A percentile compares a stretch with the other conserved stretches of the same genome.
phyloP scores from a whole-genome alignment of 2,329 filamentous ascomycete genomes.

The Sporothrix protearum region DNA sequence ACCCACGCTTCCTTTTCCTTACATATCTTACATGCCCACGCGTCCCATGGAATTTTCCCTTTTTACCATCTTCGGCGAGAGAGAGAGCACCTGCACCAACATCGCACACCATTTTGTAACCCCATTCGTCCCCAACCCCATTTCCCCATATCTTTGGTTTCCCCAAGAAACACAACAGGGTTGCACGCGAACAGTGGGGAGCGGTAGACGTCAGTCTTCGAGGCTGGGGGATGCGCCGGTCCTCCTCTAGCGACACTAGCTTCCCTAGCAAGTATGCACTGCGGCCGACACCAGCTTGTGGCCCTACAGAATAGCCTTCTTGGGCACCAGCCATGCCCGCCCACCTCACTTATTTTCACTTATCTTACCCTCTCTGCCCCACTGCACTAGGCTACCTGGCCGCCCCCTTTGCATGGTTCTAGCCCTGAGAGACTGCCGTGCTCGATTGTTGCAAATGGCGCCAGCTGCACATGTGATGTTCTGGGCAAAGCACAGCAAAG shows the following conservation, averaged over 20 bases:
- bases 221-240: slow-evolving; percentile 17
- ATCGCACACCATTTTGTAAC: not conserved
- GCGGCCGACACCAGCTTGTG: not conserved
- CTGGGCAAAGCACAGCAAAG: not conserved
- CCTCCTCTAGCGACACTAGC: slow-evolving; percentile 17
- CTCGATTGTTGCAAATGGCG: not conserved
- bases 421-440: not conserved
- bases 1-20: not conserved
- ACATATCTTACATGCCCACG: not conserved
- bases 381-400: slow-evolving; percentile 17
- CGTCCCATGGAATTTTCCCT: not conserved
- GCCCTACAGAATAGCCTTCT: not conserved
- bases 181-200: slow-evolving; percentile 21
- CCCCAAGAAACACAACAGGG: slow-evolving; percentile 8
- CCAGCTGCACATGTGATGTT: not conserved
- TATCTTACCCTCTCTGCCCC: not conserved
- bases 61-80: not conserved
- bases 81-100: not conserved
- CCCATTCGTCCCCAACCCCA: not conserved
- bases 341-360: not conserved
- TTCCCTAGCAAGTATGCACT: not conserved
- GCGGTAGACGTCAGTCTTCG: slow-evolving; percentile 13
- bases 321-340: not conserved
- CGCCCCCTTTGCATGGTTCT: not conserved
- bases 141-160: not conserved